These are phyloP conservation scores for Stemphylium beticola DNA, from an alignment of 2,329 filamentous ascomycete genomes.

Conservation along the genomic window DNA sequence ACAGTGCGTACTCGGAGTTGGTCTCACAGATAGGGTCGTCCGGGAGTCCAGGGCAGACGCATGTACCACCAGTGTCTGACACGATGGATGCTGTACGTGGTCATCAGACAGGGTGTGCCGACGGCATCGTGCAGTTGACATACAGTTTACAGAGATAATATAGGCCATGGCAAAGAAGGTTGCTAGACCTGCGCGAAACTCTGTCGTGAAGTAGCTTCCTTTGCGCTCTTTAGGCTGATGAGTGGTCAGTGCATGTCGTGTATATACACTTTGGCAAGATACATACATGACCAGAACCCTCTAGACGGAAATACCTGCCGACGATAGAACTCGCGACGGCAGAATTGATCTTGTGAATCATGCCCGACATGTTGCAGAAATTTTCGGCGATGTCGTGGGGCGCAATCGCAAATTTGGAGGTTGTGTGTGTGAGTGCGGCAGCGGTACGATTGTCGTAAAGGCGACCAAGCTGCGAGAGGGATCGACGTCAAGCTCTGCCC, in stretches of 20 bases:
- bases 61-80: conserved; percentile 75
- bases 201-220: conserved; percentile 79
- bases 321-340: conserved; percentile 44
- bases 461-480: conserved; percentile 9
- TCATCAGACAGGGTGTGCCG: conserved; percentile 14
- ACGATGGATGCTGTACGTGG: conserved; percentile 62
- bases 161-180: conserved; percentile 61
- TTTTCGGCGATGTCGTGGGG: conserved; percentile 12
- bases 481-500: conserved; percentile 14
- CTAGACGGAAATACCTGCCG: conserved; percentile 69
- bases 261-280: background rate
- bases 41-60: conserved; percentile 65
- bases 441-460: conserved; percentile 5
- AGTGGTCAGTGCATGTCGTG: conserved; percentile 9
- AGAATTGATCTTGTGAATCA: conserved; percentile 43
- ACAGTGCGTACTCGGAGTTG: conserved; percentile 68
- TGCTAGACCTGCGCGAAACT: conserved; percentile 81
- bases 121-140: conserved; percentile 40
- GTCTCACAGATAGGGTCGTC: conserved; percentile 58
- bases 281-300: conserved; percentile 82
- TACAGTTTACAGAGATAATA: conserved; percentile 70
- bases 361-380: conserved; percentile 37
- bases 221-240: conserved; percentile 65
- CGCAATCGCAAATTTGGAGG: conserved; percentile 2
- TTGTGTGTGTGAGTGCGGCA: background rate